These are phyloP conservation scores for Podospora pseudocomata DNA, from an alignment of 495 filamentous ascomycete genomes.

Conservation along the genomic window DNA sequence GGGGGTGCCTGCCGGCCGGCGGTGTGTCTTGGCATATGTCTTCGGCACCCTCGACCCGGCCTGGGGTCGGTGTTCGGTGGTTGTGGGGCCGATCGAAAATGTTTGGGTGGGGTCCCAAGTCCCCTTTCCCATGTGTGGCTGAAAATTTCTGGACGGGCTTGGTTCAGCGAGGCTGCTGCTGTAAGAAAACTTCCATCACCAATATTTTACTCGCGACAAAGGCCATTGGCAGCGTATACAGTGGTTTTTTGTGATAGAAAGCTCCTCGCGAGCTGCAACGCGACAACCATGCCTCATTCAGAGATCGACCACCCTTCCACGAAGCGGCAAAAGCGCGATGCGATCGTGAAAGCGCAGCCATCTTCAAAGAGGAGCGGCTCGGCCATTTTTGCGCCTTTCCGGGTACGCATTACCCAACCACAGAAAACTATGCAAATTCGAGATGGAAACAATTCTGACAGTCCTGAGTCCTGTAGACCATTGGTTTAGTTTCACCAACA, in stretches of 20 bases:
- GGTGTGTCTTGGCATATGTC: neutral
- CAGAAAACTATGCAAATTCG: neutral
- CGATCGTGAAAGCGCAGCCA: conserved; percentile 33
- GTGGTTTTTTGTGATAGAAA: conserved; percentile 7
- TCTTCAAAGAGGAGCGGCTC: conserved; percentile 48
- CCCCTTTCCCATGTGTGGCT: conserved; percentile 15
- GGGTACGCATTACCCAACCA: conserved; percentile 52
- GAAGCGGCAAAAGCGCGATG: conserved; percentile 64
- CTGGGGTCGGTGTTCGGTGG: neutral
- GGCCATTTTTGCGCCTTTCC: conserved; percentile 84
- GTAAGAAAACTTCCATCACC: conserved; percentile 3
- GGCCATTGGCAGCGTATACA: conserved; percentile 7
- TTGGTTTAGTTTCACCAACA: conserved; percentile 90
- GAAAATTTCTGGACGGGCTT: conserved; percentile 29
- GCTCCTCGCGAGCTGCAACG: conserved; percentile 17
- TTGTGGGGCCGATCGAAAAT: conserved; percentile 10
- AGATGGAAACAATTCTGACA: neutral
- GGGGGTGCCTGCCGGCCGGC: neutral
- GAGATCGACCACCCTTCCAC: conserved; percentile 51
- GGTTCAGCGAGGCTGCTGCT: neutral
- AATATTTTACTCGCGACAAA: conserved; percentile 1
- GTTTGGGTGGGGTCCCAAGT: neutral
- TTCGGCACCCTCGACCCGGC: neutral
- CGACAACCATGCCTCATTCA: conserved; percentile 45
- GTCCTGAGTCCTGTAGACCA: conserved; percentile 53